A percentile compares a stretch with the other conserved stretches of the same genome.
Evolutionary conservation across 805 yeast genomes (phyloP).

Genomic region (Candida xiaguanensis): DNA sequence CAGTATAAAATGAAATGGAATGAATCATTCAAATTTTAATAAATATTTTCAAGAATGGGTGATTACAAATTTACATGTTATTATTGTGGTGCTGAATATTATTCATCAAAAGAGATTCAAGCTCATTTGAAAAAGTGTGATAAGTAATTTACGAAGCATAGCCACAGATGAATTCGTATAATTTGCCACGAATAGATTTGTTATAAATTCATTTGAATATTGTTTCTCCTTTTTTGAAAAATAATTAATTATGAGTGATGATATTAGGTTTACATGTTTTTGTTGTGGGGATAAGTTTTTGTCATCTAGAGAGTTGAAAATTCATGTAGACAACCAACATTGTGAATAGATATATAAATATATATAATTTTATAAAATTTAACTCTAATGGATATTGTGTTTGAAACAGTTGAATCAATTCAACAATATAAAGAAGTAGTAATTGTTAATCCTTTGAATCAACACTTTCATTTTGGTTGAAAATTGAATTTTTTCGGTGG

Average conservation of each 20-base stretch:
- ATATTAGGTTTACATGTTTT: not conserved
- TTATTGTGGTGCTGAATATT: slow-evolving; percentile 4
- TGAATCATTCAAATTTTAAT: too few relatives aligned
- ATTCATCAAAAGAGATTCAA: not conserved
- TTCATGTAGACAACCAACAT: not conserved
- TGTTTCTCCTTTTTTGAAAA: not conserved
- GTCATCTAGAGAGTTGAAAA: not conserved
- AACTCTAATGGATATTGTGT: not conserved
- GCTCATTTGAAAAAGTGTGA: slow-evolving; percentile 4
- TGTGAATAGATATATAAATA: not conserved
- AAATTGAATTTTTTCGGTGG: too few relatives aligned
- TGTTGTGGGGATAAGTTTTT: slow-evolving; percentile 1
- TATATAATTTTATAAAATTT: not conserved
- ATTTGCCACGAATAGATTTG: not conserved
- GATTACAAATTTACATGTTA: slow-evolving; percentile 3
- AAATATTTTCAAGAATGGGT: slow-evolving; percentile 1
- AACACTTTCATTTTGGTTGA: not conserved
- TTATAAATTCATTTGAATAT: too few relatives aligned
- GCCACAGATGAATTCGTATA: too few relatives aligned
- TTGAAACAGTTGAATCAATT: not conserved
- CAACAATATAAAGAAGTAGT: not conserved
- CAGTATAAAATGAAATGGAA: too few relatives aligned
- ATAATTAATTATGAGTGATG: not conserved
- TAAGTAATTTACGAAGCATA: not conserved
- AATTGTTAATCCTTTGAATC: not conserved